phyloP scores from a whole-genome alignment of 1,284 basidiomycete genomes.

The Sanghuangporus sanghuang region DNA sequence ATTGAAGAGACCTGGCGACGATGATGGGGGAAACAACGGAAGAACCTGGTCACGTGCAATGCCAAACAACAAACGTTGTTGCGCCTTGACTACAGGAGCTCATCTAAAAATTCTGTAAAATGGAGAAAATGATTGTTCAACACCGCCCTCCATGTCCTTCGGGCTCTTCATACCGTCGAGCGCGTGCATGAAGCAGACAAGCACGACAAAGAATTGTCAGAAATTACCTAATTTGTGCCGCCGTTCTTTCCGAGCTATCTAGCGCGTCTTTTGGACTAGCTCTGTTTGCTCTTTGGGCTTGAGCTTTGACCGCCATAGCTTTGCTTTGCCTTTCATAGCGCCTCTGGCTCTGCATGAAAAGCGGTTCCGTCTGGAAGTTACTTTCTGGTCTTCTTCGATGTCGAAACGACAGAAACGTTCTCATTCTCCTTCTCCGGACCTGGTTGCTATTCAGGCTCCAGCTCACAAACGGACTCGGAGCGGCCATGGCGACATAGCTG shows the following conservation, averaged over 20 bases:
- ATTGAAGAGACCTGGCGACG: not conserved
- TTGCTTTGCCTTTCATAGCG: not conserved
- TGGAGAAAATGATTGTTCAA: not conserved
- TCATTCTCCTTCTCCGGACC: not conserved
- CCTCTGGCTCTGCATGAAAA: not conserved
- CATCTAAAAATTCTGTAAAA: not conserved
- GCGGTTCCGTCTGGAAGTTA: not conserved
- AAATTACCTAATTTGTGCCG: not conserved
- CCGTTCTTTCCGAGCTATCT: too few species aligned
- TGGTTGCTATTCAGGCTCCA: not conserved
- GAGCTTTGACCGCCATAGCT: not conserved
- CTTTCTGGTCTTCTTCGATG: not conserved
- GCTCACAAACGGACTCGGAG: conserved; percentile 3
- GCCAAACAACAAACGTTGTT: not conserved
- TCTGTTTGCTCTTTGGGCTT: not conserved
- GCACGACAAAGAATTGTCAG: not conserved
- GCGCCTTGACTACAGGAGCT: not conserved
- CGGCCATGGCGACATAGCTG: not conserved
- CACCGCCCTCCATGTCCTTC: not conserved
- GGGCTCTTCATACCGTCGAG: not conserved
- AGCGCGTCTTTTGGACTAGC: not conserved
- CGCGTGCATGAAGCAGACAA: not conserved
- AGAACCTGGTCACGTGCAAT: not conserved
- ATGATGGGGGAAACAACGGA: not conserved
- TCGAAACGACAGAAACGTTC: conserved; percentile 7